Conservation (phyloP, 805 yeast genomes). For the Candida endomychidarum region DNA sequence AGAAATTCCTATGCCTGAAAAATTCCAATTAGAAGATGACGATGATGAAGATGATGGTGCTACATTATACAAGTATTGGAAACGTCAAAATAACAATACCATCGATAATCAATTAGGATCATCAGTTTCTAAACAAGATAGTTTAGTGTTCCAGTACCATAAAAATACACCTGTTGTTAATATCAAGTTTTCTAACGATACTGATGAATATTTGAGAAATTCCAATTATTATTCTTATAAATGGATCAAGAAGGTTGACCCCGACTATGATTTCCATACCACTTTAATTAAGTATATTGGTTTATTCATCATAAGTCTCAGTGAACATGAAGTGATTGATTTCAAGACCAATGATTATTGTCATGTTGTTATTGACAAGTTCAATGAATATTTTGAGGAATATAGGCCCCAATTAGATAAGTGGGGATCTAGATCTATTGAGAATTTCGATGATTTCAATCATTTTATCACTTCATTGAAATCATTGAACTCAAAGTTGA, state of each 20-base stretch:
- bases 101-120: constrained; percentile 35
- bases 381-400: constrained; percentile 16
- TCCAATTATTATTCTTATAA: constrained; percentile 34
- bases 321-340: constrained; percentile 42
- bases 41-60: constrained; percentile 21
- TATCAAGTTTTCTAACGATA: constrained; percentile 31
- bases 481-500: constrained; percentile 1
- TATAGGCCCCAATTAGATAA: constrained; percentile 13
- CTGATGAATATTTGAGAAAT: constrained; percentile 33
- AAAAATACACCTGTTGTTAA: constrained; percentile 32
- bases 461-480: constrained; percentile 5
- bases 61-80: constrained; percentile 37
- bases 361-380: constrained; percentile 17
- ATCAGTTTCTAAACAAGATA: constrained; percentile 23
- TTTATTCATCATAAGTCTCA: constrained; percentile 31
- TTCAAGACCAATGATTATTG: constrained; percentile 25
- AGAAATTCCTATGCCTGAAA: constrained; percentile 32
- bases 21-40: constrained; percentile 11
- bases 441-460: constrained; percentile 1
- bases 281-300: constrained; percentile 39
- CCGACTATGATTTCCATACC: constrained; percentile 30
- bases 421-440: constrained; percentile 25
- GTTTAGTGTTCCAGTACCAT: constrained; percentile 32
- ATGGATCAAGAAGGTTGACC: constrained; percentile 33
- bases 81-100: constrained; percentile 27